These are phyloP conservation scores for Sugiyamaella americana DNA, from an alignment of 805 yeast species.

Conservation along the genomic window DNA sequence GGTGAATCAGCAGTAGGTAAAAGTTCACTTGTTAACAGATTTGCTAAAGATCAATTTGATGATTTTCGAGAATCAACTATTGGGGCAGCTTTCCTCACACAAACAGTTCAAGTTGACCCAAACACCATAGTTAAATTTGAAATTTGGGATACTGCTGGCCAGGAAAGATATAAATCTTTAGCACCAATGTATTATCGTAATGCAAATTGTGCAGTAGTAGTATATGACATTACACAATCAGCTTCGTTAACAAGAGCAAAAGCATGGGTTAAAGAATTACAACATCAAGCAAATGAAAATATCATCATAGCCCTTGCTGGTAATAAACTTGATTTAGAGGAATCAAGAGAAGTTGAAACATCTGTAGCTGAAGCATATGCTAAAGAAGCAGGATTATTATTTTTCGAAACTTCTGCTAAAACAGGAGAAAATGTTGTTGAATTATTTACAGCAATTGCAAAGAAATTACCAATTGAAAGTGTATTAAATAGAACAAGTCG, in stretches of 20 bases:
- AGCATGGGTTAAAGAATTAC: slow-evolving; percentile 87
- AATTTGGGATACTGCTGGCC: slow-evolving; percentile 91
- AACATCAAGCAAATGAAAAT: slow-evolving; percentile 68
- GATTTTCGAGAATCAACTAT: slow-evolving; percentile 83
- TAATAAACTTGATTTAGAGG: slow-evolving; percentile 66
- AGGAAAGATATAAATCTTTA: slow-evolving; percentile 72
- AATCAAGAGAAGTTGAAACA: slow-evolving; percentile 41
- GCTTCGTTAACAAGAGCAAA: slow-evolving; percentile 70
- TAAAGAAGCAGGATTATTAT: slow-evolving; percentile 45
- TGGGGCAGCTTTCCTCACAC: slow-evolving; percentile 97
- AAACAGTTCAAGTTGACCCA: slow-evolving; percentile 48
- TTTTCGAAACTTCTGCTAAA: slow-evolving; percentile 64
- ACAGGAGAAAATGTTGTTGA: slow-evolving; percentile 55
- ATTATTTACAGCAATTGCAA: slow-evolving; percentile 42
- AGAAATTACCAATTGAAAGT: slow-evolving; percentile 42
- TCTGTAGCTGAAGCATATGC: slow-evolving; percentile 45
- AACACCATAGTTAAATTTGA: slow-evolving; percentile 43
- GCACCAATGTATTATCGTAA: slow-evolving; percentile 83
- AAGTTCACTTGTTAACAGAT: slow-evolving; percentile 76
- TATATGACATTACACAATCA: slow-evolving; percentile 69
- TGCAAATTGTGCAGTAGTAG: slow-evolving; percentile 78
- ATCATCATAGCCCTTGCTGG: slow-evolving; percentile 84
- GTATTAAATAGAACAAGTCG: slow-evolving; percentile 20
- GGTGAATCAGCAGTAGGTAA: slow-evolving; percentile 84
- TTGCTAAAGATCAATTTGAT: slow-evolving; percentile 65